Base-by-base conservation (phyloP, 2,329 filamentous ascomycete species). In the Massarina eburnea region DNA sequence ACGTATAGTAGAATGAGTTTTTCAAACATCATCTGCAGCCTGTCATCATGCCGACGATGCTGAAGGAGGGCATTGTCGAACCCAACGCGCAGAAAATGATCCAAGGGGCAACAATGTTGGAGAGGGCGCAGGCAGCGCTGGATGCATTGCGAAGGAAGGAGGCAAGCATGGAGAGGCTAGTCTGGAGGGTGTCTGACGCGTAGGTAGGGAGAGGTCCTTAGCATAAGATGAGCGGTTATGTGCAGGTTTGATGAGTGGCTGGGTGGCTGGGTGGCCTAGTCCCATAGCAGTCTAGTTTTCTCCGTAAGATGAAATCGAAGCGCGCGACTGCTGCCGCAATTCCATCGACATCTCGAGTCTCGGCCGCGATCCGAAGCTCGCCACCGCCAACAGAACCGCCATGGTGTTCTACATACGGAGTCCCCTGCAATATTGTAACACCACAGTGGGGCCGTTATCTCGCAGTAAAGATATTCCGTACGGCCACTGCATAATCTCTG, bases 21-120 rank as follows among this genome's bases (percentile, higher is more conserved):
- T 79, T 82, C 66, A 80, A 76, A 48, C 66, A 81, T 37, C 74
- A 79, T 39, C 62, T 82, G 27, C 78, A 82, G 54, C 64, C 76
- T 1, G 76, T 80, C 12, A 80, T 84, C 41, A 74, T 84, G 57
- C 78, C 78, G 2, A 55, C 71, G 0, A 53, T 83, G 50, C 52
- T 79, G 24, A 66, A 58, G 7, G 45, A 69, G 10, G 63, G 71
- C 0, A 57, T 70, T 5, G 66, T 77, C 3, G 66, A 67, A 53
- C 73, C 74, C 9, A 75, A 77, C 54, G 62, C 55, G 27, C 60
- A 71, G 45, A 60, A 57, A 10, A 60, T 75, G 24, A 63, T 76
- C 4, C 73, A 76, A 41, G 75, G 71, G 0, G 48, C 59, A 33
- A 74, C 70, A 2, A 30, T 76, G 50, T 54, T 76, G 12, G 71